A percentile compares a stretch with the other conserved stretches of the same genome.
phyloP scores from a whole-genome alignment of 768 basidiomycete species.

The Dacryopinax spathularia region DNA sequence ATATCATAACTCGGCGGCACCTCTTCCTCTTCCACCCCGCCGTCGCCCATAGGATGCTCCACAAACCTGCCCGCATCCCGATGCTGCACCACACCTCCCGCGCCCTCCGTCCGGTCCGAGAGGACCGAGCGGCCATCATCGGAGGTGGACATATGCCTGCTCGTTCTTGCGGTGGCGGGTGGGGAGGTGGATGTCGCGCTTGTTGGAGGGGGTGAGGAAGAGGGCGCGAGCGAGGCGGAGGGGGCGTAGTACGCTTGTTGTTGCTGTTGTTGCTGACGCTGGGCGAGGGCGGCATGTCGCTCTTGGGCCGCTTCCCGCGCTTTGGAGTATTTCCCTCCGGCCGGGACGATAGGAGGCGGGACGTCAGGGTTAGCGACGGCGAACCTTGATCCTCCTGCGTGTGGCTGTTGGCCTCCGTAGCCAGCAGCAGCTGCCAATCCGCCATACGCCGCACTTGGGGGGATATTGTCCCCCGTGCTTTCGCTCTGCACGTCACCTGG shows the following conservation, averaged over 20 bases:
- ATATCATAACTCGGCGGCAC: slow-evolving; percentile 2
- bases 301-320: background rate
- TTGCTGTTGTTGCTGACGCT: background rate
- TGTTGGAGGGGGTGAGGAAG: background rate
- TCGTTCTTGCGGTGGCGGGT: background rate
- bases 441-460: background rate
- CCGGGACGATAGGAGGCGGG: background rate
- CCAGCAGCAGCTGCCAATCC: background rate
- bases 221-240: background rate
- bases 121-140: background rate
- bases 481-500: background rate
- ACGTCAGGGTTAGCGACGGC: background rate
- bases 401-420: background rate
- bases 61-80: background rate
- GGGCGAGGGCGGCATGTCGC: background rate
- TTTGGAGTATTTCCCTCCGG: background rate
- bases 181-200: background rate
- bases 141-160: background rate
- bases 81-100: slow-evolving; percentile 2
- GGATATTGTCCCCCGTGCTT: background rate
- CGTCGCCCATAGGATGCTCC: background rate
- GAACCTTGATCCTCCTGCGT: background rate
- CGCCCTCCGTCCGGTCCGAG: background rate
- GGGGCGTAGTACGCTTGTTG: background rate
- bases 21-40: background rate